A percentile compares a stretch with the other conserved stretches of the same genome.
These are phyloP conservation scores for Cubamyces lactineus DNA, from an alignment of 768 basidiomycete genomes.

Conservation along the genomic window DNA sequence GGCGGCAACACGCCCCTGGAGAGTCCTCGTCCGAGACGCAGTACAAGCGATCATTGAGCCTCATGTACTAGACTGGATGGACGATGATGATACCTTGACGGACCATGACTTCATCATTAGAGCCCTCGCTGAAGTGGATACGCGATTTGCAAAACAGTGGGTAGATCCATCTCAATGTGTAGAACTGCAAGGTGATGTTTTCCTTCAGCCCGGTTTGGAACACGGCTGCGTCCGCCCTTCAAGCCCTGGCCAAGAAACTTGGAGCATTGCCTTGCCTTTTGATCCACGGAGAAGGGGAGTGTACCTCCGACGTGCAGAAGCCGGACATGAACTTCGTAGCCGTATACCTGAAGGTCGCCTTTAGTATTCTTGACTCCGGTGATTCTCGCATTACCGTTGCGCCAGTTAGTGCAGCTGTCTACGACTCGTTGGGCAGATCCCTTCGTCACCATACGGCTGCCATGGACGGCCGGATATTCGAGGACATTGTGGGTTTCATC, in stretches of 20 bases:
- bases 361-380: conserved; percentile 50
- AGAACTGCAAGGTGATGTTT: not conserved
- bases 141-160: conserved; percentile 37
- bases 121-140: conserved; percentile 50
- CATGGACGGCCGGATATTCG: conserved; percentile 28
- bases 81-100: conserved; percentile 48
- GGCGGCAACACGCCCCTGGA: conserved; percentile 17
- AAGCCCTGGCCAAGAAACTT: conserved; percentile 35
- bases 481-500: conserved; percentile 42
- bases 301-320: conserved; percentile 14
- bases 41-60: conserved; percentile 47
- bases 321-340: conserved; percentile 29
- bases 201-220: conserved; percentile 42
- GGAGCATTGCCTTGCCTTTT: conserved; percentile 29
- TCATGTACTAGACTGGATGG: conserved; percentile 57
- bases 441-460: conserved; percentile 28
- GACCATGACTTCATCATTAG: conserved; percentile 47
- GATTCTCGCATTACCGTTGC: conserved; percentile 48
- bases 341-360: conserved; percentile 42
- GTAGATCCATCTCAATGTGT: not conserved
- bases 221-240: conserved; percentile 36
- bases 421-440: conserved; percentile 22
- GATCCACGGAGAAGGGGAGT: conserved; percentile 20
- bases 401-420: conserved; percentile 42
- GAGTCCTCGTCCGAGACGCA: conserved; percentile 9